Evolutionary conservation across 1,139 yeast species (phyloP).

Genomic region (Candida mesenterica): DNA sequence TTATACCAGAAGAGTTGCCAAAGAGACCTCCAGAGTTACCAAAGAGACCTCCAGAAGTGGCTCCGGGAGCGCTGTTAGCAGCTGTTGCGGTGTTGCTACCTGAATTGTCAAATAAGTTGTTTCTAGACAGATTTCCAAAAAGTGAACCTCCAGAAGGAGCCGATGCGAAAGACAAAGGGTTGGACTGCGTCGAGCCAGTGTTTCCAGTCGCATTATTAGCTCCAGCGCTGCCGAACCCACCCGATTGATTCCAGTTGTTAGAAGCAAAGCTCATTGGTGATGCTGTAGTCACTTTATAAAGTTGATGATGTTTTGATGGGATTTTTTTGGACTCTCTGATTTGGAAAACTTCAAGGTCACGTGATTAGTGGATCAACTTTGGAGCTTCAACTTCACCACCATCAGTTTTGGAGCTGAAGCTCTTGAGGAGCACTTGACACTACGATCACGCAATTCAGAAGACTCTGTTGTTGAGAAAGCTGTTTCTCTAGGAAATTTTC

Average conservation of each 20-base stretch:
- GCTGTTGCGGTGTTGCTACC: background rate
- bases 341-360: no score
- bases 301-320: background rate
- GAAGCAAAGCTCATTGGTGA: conserved; percentile 4
- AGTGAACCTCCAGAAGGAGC: conserved; percentile 5
- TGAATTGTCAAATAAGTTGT: conserved; percentile 9
- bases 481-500: no score
- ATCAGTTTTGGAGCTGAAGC: no score
- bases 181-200: conserved; percentile 5
- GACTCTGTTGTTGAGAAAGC: no score
- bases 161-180: no score
- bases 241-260: conserved; percentile 25
- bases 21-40: conserved; percentile 13
- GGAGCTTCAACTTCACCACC: no score
- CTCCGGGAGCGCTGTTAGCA: background rate
- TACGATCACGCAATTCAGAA: no score
- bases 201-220: conserved; percentile 14
- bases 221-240: conserved; percentile 24
- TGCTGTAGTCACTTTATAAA: background rate
- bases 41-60: background rate
- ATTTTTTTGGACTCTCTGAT: no score
- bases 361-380: no score
- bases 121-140: conserved; percentile 7
- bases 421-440: no score
- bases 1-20: conserved; percentile 10